phyloP scores from a whole-genome alignment of 805 yeast genomes.

The Saccharomycopsis sp. region DNA sequence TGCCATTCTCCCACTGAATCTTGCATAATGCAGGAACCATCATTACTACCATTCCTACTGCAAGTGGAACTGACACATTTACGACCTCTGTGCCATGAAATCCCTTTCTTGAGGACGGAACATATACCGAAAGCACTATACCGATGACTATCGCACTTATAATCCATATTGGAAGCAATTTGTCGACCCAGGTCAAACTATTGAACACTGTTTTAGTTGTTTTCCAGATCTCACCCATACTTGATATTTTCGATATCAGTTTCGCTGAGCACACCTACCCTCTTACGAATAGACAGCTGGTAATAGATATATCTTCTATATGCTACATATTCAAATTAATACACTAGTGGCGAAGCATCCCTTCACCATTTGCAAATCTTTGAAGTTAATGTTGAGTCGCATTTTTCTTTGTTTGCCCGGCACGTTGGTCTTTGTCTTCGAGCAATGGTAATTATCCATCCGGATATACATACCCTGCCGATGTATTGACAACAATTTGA shows the following conservation, averaged over 20 bases:
- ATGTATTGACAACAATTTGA: too few relatives aligned
- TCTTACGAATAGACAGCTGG: too few relatives aligned
- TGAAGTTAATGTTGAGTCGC: too few relatives aligned
- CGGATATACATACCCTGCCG: too few relatives aligned
- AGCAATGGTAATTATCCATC: too few relatives aligned
- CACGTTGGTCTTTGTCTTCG: too few relatives aligned
- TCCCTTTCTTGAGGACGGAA: conserved; percentile 31
- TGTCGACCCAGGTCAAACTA: conserved; percentile 30
- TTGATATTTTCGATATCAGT: neutral
- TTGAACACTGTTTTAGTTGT: conserved; percentile 2
- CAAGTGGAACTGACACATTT: conserved; percentile 39
- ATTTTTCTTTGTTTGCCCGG: too few relatives aligned
- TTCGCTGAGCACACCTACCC: too few relatives aligned
- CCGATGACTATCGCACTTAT: conserved; percentile 35
- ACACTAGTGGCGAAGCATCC: too few relatives aligned
- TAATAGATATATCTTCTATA: too few relatives aligned
- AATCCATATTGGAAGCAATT: conserved; percentile 32
- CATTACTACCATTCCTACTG: conserved; percentile 47
- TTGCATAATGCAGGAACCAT: conserved; percentile 53
- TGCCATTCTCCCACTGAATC: conserved; percentile 44
- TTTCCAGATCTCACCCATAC: neutral
- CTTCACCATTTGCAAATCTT: too few relatives aligned
- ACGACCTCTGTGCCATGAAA: conserved; percentile 33
- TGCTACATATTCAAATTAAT: too few relatives aligned
- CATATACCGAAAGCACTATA: conserved; percentile 36